Evolutionary conservation across 306 rosid genomes (phyloP).

Genomic region (Acacia crassicarpa): DNA sequence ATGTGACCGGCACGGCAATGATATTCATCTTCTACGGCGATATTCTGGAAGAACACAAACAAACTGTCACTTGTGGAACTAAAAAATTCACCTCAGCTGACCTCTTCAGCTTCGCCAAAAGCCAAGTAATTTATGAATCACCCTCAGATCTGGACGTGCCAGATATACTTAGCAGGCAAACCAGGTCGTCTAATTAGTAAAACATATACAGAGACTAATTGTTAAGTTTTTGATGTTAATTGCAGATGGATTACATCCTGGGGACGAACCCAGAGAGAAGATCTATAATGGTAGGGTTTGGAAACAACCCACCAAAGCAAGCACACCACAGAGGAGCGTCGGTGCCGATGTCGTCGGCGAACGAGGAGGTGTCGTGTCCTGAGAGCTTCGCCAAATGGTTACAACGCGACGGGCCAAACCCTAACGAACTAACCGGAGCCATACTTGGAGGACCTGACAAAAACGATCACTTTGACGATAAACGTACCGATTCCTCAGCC

Average conservation of each 20-base stretch:
- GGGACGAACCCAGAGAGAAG: constrained; percentile 69
- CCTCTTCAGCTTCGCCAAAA: constrained; percentile 56
- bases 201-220: neutral
- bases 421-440: constrained; percentile 86
- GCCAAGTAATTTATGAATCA: constrained; percentile 49
- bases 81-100: constrained; percentile 35
- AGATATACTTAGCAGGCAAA: too few relatives aligned
- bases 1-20: constrained; percentile 63
- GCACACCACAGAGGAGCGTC: constrained; percentile 95
- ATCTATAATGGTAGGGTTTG: constrained; percentile 90
- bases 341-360: constrained; percentile 32
- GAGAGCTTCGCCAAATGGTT: constrained; percentile 57
- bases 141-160: too few relatives aligned
- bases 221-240: neutral
- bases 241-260: constrained; percentile 73
- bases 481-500: constrained; percentile 58
- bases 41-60: constrained; percentile 50
- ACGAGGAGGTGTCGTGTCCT: constrained; percentile 34
- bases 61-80: constrained; percentile 52
- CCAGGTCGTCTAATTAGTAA: too few relatives aligned
- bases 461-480: constrained; percentile 63
- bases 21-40: constrained; percentile 63
- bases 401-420: constrained; percentile 53
- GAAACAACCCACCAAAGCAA: constrained; percentile 65
- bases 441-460: constrained; percentile 83